Evolutionary conservation across 176 grass and related monocot species (phyloP).

Genomic region (Oryza brachyantha): DNA sequence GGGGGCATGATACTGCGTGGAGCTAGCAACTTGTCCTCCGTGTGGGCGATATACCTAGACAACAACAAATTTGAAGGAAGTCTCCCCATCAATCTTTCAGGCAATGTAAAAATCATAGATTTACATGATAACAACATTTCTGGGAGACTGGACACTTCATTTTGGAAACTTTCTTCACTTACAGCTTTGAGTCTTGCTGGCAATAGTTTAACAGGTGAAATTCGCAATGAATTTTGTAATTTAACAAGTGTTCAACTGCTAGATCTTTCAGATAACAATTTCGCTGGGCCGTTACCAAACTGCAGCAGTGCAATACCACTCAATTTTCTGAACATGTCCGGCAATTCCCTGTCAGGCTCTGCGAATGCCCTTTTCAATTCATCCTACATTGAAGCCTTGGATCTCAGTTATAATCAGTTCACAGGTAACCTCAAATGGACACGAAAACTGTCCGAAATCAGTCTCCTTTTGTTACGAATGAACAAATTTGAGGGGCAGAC

Average conservation of each 20-base stretch:
- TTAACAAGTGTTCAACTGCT: not conserved
- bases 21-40: not conserved
- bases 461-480: not conserved
- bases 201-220: slow-evolving; percentile 7
- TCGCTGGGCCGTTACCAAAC: slow-evolving; percentile 3
- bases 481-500: slow-evolving; percentile 12
- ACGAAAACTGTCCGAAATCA: too few relatives aligned
- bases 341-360: slow-evolving; percentile 20
- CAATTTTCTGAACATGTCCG: not conserved
- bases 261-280: slow-evolving; percentile 27
- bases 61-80: not conserved
- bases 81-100: too few relatives aligned
- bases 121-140: not conserved
- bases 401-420: slow-evolving; percentile 12
- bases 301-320: not conserved
- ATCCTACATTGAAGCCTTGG: not conserved
- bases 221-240: not conserved
- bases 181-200: not conserved
- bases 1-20: slow-evolving; percentile 16
- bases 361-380: too few relatives aligned
- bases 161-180: not conserved
- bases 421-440: not conserved
- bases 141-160: not conserved
- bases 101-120: not conserved
- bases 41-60: not conserved